Evolutionary conservation across 495 filamentous ascomycete species (phyloP).

Genomic region (Neurospora sp.): DNA sequence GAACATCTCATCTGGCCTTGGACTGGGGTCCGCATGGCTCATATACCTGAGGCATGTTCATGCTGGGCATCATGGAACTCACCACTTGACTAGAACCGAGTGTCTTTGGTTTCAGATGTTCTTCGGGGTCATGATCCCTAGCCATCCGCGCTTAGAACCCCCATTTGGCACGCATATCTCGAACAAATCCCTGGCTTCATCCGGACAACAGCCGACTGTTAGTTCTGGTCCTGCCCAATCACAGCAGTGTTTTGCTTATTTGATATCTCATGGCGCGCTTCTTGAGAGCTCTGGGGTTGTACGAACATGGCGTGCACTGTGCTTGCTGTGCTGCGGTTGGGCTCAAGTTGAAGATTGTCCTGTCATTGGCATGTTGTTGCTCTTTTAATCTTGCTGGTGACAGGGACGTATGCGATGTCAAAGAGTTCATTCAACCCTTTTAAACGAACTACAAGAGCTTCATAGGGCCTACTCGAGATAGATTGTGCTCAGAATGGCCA

Average conservation of each 20-base stretch:
- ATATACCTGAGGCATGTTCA: background rate
- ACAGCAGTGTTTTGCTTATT: background rate
- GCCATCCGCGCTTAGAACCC: background rate
- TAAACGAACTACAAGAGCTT: background rate
- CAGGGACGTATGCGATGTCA: background rate
- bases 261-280: background rate
- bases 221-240: background rate
- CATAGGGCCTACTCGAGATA: background rate
- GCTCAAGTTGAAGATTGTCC: background rate
- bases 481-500: background rate
- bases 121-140: background rate
- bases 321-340: background rate
- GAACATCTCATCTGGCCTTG: background rate
- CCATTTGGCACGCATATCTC: background rate
- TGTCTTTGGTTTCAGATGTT: background rate
- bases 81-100: background rate
- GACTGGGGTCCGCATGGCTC: background rate
- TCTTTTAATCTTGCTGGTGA: background rate
- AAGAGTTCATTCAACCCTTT: background rate
- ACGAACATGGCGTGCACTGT: background rate
- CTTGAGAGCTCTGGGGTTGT: background rate
- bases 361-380: background rate
- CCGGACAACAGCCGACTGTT: background rate
- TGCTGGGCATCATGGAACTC: background rate
- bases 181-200: background rate